Evolutionary conservation across 73 alveolate species (phyloP).

Genomic region (Paramecium sexaurelia): DNA sequence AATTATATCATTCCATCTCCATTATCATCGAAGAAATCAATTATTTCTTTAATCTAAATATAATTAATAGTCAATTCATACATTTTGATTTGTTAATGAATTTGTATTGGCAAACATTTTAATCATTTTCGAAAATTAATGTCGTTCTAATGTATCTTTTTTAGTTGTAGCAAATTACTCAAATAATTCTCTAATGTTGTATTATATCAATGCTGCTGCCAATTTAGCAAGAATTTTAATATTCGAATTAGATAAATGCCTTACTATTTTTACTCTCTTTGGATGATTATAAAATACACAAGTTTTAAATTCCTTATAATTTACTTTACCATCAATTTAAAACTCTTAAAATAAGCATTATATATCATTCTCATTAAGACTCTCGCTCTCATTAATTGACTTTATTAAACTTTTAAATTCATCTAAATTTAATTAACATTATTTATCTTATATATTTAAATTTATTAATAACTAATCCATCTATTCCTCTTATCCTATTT

Average conservation of each 20-base stretch:
- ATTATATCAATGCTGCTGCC: not conserved
- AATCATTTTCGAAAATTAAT: conserved; percentile 50
- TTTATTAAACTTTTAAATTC: conserved; percentile 40
- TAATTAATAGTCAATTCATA: not conserved
- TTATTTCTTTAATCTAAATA: conserved; percentile 1
- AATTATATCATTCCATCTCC: conserved; percentile 46
- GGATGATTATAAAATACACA: not conserved
- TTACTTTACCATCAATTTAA: not conserved
- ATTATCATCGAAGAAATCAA: conserved; percentile 30
- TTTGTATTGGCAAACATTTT: conserved; percentile 22
- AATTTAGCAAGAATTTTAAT: conserved; percentile 11
- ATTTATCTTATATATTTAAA: not conserved
- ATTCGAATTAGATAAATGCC: conserved; percentile 13
- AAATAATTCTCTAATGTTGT: conserved; percentile 22
- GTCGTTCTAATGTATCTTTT: conserved; percentile 22
- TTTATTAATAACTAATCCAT: conserved; percentile 3
- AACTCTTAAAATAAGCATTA: not conserved
- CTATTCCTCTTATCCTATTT: not conserved
- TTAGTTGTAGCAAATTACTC: conserved; percentile 33
- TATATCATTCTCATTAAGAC: not conserved
- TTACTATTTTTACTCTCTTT: conserved; percentile 7
- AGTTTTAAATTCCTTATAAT: conserved; percentile 28
- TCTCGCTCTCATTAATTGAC: not conserved
- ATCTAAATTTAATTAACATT: not conserved
- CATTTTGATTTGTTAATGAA: not conserved